Percentiles rank a stretch among this genome's conserved stretches.
These are phyloP conservation scores for Stipa capillata DNA, from an alignment of 176 grass and related monocot genomes.

Conservation along the genomic window DNA sequence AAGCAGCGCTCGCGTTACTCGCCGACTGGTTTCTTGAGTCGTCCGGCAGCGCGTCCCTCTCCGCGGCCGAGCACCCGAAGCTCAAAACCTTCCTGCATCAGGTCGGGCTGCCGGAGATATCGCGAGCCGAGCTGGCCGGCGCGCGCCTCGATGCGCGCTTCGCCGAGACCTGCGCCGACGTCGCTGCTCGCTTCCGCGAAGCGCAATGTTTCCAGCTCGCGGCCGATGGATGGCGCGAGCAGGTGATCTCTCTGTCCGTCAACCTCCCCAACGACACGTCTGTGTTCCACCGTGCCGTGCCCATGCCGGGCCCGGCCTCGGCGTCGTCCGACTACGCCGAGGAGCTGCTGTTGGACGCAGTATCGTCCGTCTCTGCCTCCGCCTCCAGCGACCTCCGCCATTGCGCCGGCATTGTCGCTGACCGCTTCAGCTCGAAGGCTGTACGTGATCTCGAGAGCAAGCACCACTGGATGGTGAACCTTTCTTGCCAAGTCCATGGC, in stretches of 20 bases:
- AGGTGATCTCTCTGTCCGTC: constrained; percentile 30
- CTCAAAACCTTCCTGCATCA: constrained; percentile 48
- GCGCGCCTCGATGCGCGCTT: constrained; percentile 42
- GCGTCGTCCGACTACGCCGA: constrained; percentile 38
- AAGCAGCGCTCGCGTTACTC: constrained; percentile 39
- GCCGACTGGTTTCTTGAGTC: constrained; percentile 72
- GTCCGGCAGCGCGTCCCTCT: constrained; percentile 32
- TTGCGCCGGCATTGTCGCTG: constrained; percentile 67
- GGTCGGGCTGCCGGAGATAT: constrained; percentile 41
- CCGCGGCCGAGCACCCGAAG: constrained; percentile 57
- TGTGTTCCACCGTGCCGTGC: too few species aligned
- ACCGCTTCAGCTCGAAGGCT: constrained; percentile 56
- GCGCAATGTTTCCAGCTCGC: constrained; percentile 75
- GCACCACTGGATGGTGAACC: too few species aligned
- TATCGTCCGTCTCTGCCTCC: constrained; percentile 26
- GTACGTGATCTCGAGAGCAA: constrained; percentile 63
- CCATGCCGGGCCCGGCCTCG: background rate
- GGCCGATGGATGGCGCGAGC: constrained; percentile 50
- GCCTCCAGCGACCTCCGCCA: constrained; percentile 15
- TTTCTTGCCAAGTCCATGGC: constrained; percentile 50
- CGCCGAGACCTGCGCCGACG: constrained; percentile 29
- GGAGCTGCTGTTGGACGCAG: constrained; percentile 48
- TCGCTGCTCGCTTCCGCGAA: constrained; percentile 49
- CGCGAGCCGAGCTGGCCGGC: constrained; percentile 18
- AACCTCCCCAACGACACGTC: constrained; percentile 66